phyloP scores from a whole-genome alignment of 306 rosid species.

The Lagenaria siceraria region DNA sequence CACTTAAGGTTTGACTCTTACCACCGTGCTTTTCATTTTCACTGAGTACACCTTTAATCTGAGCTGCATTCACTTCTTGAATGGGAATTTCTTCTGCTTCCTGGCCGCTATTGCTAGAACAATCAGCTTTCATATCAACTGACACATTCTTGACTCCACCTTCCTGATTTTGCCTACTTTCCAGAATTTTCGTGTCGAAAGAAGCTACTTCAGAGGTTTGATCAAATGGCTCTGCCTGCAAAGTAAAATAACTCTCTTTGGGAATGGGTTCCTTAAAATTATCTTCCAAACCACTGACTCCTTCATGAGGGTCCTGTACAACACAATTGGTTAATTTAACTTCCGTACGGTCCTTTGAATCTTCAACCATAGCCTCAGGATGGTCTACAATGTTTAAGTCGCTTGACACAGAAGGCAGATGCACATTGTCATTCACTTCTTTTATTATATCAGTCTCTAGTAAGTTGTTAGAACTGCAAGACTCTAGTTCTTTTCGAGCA shows the following conservation, averaged over 20 bases:
- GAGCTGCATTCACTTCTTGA: neutral
- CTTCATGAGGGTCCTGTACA: neutral
- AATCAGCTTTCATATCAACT: conserved; percentile 23
- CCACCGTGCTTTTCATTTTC: neutral
- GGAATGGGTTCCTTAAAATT: conserved; percentile 12
- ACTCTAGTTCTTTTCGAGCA: conserved; percentile 14
- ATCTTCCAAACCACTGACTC: conserved; percentile 17
- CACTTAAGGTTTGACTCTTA: neutral
- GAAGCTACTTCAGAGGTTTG: conserved; percentile 19
- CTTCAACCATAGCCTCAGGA: conserved; percentile 25
- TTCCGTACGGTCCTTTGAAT: conserved; percentile 21
- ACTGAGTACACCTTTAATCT: neutral
- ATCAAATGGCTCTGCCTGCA: conserved; percentile 20
- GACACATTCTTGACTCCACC: conserved; percentile 8
- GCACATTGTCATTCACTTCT: conserved; percentile 22
- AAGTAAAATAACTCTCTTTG: conserved; percentile 15
- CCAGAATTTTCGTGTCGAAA: conserved; percentile 23
- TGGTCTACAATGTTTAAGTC: conserved; percentile 19
- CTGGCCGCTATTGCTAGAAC: conserved; percentile 12
- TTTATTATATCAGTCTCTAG: conserved; percentile 19
- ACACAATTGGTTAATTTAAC: conserved; percentile 15
- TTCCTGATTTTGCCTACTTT: conserved; percentile 15
- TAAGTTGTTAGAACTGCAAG: conserved; percentile 11
- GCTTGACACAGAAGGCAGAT: conserved; percentile 23
- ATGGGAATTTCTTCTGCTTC: neutral